A percentile compares a stretch with the other conserved stretches of the same genome.
These are phyloP conservation scores for Aspergillus tubingensis DNA, from an alignment of 2,329 filamentous ascomycete genomes.

Conservation along the genomic window DNA sequence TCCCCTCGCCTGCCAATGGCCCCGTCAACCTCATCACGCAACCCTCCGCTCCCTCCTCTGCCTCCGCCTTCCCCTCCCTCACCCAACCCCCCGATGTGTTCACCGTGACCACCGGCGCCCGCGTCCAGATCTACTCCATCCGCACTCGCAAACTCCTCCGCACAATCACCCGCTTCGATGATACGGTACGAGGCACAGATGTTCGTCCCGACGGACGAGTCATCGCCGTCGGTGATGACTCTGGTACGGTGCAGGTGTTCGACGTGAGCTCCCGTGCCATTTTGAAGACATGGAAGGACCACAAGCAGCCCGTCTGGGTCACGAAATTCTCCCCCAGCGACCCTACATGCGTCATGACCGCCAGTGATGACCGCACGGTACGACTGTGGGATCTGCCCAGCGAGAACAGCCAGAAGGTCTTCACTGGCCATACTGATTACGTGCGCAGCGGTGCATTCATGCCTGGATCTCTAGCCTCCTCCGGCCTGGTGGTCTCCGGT, in stretches of 20 bases:
- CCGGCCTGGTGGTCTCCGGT: slow-evolving; percentile 78
- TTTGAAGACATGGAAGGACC: slow-evolving; percentile 89
- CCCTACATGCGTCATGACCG: slow-evolving; percentile 81
- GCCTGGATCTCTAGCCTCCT: slow-evolving; percentile 63
- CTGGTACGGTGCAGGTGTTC: slow-evolving; percentile 91
- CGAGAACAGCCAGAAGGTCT: slow-evolving; percentile 72
- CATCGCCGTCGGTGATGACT: slow-evolving; percentile 87
- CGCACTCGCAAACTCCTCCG: slow-evolving; percentile 89
- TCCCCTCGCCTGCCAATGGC: slow-evolving; percentile 87
- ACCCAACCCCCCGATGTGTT: slow-evolving; percentile 62
- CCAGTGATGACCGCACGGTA: slow-evolving; percentile 90
- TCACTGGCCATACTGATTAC: slow-evolving; percentile 88
- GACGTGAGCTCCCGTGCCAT: slow-evolving; percentile 88
- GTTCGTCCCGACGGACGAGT: slow-evolving; percentile 86
- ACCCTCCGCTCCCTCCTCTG: slow-evolving; percentile 53
- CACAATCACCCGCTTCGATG: slow-evolving; percentile 90
- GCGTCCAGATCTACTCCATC: slow-evolving; percentile 91
- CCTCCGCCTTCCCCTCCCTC: slow-evolving; percentile 45
- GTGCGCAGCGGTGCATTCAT: slow-evolving; percentile 86
- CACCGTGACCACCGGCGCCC: slow-evolving; percentile 89
- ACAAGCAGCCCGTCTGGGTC: slow-evolving; percentile 91
- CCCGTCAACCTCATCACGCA: slow-evolving; percentile 89
- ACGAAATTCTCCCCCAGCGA: slow-evolving; percentile 90
- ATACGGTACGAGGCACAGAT: slow-evolving; percentile 85
- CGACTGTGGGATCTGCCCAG: slow-evolving; percentile 90